Percentiles rank a stretch among this genome's conserved stretches.
phyloP scores from a whole-genome alignment of 805 yeast genomes.

The Metschnikowia cerradonensis region DNA sequence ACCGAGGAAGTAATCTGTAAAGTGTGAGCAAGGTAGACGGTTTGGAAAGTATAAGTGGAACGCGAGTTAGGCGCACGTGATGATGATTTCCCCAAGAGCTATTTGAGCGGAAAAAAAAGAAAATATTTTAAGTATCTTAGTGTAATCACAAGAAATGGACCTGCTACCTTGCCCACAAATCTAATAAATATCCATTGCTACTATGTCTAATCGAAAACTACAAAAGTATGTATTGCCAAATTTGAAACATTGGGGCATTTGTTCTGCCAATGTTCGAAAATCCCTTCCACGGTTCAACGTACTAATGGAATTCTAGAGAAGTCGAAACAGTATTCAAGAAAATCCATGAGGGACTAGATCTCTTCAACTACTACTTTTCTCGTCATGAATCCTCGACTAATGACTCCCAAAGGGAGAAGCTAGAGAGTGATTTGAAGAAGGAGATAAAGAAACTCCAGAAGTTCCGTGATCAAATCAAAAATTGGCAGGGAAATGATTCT shows the following conservation, averaged over 20 bases:
- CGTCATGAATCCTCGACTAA: slow-evolving; percentile 37
- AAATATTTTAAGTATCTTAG: slow-evolving; percentile 2
- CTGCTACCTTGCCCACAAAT: slow-evolving; percentile 14
- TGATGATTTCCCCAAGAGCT: slow-evolving; percentile 1
- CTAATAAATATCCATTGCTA: slow-evolving; percentile 2
- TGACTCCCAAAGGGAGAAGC: slow-evolving; percentile 41
- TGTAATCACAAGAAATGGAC: slow-evolving; percentile 12
- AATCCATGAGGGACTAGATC: slow-evolving; percentile 43
- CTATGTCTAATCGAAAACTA: slow-evolving; percentile 21
- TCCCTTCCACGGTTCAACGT: background rate
- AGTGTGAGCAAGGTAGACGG: background rate
- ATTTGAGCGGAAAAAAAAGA: slow-evolving; percentile 12
- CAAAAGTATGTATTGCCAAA: slow-evolving; percentile 18
- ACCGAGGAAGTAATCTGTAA: background rate
- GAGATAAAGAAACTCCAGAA: slow-evolving; percentile 45
- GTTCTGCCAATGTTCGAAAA: background rate
- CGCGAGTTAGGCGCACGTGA: slow-evolving; percentile 2
- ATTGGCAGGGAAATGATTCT: slow-evolving; percentile 37
- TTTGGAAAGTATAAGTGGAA: background rate
- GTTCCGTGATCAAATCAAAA: slow-evolving; percentile 43
- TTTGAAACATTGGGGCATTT: background rate
- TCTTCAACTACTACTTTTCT: slow-evolving; percentile 42
- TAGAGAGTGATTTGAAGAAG: slow-evolving; percentile 42
- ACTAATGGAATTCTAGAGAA: slow-evolving; percentile 27
- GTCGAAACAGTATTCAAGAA: slow-evolving; percentile 42